Base-by-base conservation (phyloP, 73 alveolate genomes). In the Paramecium pentaurelia region DNA sequence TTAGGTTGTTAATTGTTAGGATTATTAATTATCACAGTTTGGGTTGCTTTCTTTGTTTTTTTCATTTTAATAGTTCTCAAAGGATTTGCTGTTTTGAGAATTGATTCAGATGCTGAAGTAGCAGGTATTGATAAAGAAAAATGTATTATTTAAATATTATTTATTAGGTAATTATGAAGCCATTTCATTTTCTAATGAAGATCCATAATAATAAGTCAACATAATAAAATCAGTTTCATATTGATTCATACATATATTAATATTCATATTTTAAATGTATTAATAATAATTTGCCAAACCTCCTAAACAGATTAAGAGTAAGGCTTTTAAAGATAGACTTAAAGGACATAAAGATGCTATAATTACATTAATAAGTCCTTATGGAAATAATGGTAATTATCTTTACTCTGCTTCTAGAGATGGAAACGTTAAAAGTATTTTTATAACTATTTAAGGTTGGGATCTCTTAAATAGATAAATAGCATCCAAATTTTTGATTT, bases 311-410 rank as follows among this genome's bases (percentile, higher is more conserved):
- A 59, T 71, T 54, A 89, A 71, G 77, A 45, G 86, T 38, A 95
- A 92, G 73, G 95, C 96, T 58, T 95, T 93, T 89, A 95, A 95
- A 59, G 96, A 94, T 58, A 94, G 93, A 80, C 77, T 95, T n/a
- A 95, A 95, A 77, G 88, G 98, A 22, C 97, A 95, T 70, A 94
- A 87, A 94, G 98, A 95, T 86, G 95, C 96, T 4, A 95, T 95
- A 6, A 83, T 95, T 14, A 83, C 94, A 27, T 77, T 95, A 32
- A 64, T 85, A 77, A 94, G 97, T 54, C 98, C 98, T 28, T 68
- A 92, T 25, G 98, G 98, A 11, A 49, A 58, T 58, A 94, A 88
- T 32, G 97, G 97, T 5, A 93, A 93, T 25, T 86, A 88, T 6
- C 93, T 95, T 1, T 58, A 92, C 34, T 92, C 96, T 45, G 98